Evolutionary conservation across 176 grass and related monocot genomes (phyloP).

Genomic region (Tillandsia fasciculata): DNA sequence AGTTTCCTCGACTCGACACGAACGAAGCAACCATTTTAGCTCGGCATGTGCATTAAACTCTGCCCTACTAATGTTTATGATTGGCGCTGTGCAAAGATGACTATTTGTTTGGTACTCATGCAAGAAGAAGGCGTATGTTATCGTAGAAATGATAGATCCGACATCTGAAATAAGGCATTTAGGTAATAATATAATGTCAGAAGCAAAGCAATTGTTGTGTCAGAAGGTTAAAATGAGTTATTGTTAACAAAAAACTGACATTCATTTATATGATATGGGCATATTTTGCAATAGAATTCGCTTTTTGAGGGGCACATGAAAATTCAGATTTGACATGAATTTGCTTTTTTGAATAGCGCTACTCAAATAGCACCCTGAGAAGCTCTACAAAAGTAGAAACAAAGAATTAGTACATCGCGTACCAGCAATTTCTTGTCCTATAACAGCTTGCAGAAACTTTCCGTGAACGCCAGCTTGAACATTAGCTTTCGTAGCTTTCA

Average conservation of each 20-base stretch:
- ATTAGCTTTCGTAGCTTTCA: not conserved
- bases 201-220: no score
- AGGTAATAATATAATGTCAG: not conserved
- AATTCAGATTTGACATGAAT: no score
- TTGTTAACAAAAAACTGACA: not conserved
- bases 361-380: no score
- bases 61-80: constrained; percentile 2
- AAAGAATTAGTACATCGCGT: not conserved
- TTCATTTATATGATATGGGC: no score
- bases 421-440: constrained; percentile 12
- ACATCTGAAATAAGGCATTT: not conserved
- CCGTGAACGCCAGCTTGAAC: constrained; percentile 15
- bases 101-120: constrained; percentile 3
- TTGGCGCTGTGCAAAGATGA: constrained; percentile 4
- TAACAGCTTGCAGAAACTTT: constrained; percentile 13
- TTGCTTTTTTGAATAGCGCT: no score
- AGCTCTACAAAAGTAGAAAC: no score
- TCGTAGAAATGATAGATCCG: constrained; percentile 16
- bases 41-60: constrained; percentile 10
- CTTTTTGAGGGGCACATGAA: no score
- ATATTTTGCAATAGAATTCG: no score
- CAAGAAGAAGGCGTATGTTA: constrained; percentile 14
- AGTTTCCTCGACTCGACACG: constrained; percentile 16
- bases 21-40: constrained; percentile 17
- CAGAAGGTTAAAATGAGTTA: no score